Percentiles rank a stretch among this genome's conserved stretches.
Conservation (phyloP, 306 rosid species). For the Mimosa pudica region DNA sequence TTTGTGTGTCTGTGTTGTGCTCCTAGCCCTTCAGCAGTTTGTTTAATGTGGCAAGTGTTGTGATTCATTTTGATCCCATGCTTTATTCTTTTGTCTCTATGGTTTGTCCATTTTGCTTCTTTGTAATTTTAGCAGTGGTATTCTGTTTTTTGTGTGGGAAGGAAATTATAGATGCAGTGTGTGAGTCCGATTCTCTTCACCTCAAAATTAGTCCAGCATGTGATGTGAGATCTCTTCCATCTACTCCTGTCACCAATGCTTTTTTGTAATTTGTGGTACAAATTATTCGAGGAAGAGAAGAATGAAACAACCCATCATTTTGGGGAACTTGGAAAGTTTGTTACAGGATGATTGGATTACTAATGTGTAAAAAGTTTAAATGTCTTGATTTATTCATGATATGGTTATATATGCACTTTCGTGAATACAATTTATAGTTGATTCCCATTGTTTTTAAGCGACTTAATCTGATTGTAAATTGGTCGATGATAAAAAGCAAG, state of each 20-base stretch:
- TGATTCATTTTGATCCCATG: background rate
- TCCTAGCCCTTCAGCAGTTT: slow-evolving; percentile 1
- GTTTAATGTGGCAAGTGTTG: slow-evolving; percentile 13
- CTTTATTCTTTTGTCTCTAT: slow-evolving; percentile 1
- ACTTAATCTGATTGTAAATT: too few species aligned
- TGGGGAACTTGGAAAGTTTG: too few species aligned
- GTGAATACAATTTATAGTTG: too few species aligned
- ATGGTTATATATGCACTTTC: too few species aligned
- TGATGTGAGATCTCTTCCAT: background rate
- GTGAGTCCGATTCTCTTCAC: background rate
- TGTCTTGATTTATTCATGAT: too few species aligned
- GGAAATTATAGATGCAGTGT: slow-evolving; percentile 9
- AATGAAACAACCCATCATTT: too few species aligned
- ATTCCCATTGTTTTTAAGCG: too few species aligned
- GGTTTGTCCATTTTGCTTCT: slow-evolving; percentile 9
- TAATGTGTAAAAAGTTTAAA: too few species aligned
- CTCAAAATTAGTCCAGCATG: background rate
- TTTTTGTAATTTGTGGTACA: background rate
- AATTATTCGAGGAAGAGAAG: too few species aligned
- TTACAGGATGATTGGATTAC: too few species aligned
- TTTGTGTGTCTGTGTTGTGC: background rate
- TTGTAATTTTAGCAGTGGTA: slow-evolving; percentile 18
- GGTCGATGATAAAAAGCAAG: too few species aligned
- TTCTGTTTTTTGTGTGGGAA: slow-evolving; percentile 2
- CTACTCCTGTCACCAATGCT: background rate